Evolutionary conservation across 768 basidiomycete species (phyloP), one percentile per base, ranked within the genome.

Genomic region (Leccinum longicurvipes): DNA sequence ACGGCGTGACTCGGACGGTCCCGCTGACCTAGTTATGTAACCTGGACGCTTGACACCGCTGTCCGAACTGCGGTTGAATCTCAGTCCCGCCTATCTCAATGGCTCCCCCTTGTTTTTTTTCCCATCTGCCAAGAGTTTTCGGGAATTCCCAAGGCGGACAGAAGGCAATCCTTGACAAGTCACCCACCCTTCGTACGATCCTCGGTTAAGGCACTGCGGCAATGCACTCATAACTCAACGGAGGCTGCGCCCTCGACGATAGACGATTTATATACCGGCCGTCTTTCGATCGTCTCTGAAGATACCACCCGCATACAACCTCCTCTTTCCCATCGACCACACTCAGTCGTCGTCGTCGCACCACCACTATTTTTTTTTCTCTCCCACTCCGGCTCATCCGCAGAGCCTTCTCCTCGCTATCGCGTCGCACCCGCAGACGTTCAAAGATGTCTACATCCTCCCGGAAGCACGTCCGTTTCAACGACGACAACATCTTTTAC

Each of bases 401-500:
- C 15, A 56, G 61, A 60, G 56, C 47, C 31, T 7, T 54, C 24
- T 45, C 42, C 29, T 44, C 48, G 58, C 56, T 61, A 52, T 58
- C 59, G 47, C 60, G 44, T 50, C 57, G 39, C 29, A 23, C 19
- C 23, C 19, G 27, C 48, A 51, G 15, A 34, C 23, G 45, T 15
- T 50, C 48, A 52, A 61, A 11, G 32, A 72, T 72, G 70, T 53
- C 70, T 2, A 17, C 2, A 3, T 6, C 2, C 5, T 6, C 53
- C 0, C 60, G 47, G 12, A 71, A 67, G 39, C 72, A 69, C 7
- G 72, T 73, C 54, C 70, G 60, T 31, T 72, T 73, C 61, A 57
- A 62, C 55, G 60, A 70, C 36, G 67, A 66, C 56, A 73, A 73
- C 55, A 63, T 67, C 54, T 67, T 69, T 28, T 71, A 70, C 56